A percentile compares a stretch with the other conserved stretches of the same genome.
phyloP scores from a whole-genome alignment of 1,139 yeast genomes.

The Candida pseudoviswanathii region DNA sequence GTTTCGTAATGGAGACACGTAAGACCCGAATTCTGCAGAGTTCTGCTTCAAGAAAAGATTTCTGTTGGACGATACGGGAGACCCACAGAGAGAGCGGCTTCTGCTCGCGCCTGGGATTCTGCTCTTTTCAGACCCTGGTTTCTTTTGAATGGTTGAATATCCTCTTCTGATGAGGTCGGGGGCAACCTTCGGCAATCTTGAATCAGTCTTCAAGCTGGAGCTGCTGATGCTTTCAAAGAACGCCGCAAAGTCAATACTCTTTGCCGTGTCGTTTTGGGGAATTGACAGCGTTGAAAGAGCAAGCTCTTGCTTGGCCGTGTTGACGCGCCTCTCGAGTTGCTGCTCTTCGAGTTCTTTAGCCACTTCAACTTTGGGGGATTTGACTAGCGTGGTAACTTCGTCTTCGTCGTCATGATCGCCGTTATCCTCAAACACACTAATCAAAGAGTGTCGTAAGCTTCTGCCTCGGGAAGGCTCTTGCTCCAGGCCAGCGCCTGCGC shows the following conservation, averaged over 20 bases:
- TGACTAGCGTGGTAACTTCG: conserved; percentile 12
- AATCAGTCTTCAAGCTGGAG: conserved; percentile 11
- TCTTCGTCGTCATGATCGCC: conserved; percentile 25
- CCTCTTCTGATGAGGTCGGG: conserved; percentile 26
- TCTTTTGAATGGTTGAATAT: conserved; percentile 28
- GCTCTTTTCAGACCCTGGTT: conserved; percentile 15
- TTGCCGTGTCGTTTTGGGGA: too few species aligned
- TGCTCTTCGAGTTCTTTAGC: neutral
- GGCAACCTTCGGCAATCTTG: conserved; percentile 30
- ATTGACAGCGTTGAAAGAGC: neutral
- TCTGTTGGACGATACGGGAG: conserved; percentile 22
- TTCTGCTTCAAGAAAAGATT: neutral
- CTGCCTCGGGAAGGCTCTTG: conserved; percentile 13
- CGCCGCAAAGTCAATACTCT: conserved; percentile 9
- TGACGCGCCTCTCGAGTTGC: neutral
- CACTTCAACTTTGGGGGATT: conserved; percentile 8
- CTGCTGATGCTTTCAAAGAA: conserved; percentile 12
- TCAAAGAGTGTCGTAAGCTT: conserved; percentile 16
- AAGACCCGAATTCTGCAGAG: neutral
- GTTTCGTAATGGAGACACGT: conserved; percentile 7
- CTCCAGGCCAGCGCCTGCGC: conserved; percentile 7
- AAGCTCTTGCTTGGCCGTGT: neutral
- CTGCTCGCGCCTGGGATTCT: conserved; percentile 36
- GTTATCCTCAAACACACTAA: conserved; percentile 17
- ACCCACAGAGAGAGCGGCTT: conserved; percentile 33